Percentiles rank a stretch among this genome's conserved stretches.
Conservation (phyloP, 352 stramenopile species). For the Globisporangium perplexum region DNA sequence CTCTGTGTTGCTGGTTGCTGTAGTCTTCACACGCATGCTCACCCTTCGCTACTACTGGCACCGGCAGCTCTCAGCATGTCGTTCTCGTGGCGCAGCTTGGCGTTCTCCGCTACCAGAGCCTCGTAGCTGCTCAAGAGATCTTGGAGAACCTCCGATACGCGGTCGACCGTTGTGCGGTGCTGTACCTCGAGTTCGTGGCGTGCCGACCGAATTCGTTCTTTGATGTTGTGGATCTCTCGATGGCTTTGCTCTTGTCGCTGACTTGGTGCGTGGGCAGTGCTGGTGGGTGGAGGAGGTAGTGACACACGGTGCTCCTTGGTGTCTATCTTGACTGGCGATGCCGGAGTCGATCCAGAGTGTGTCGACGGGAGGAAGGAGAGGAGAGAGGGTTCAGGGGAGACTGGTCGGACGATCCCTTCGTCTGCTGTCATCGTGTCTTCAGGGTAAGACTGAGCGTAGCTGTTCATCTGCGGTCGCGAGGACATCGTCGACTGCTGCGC, state of each 20-base stretch:
- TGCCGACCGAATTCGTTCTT: conserved; percentile 26
- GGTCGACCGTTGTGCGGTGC: conserved; percentile 27
- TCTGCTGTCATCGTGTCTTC: not conserved
- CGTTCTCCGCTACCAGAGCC: conserved; percentile 32
- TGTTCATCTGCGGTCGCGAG: not conserved
- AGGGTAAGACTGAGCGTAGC: not conserved
- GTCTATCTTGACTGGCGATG: not conserved
- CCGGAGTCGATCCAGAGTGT: not conserved
- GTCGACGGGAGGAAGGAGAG: not conserved
- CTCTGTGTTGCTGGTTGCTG: too few species aligned
- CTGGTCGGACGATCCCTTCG: not conserved
- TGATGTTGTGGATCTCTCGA: conserved; percentile 10
- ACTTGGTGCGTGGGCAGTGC: not conserved
- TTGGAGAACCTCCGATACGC: conserved; percentile 28
- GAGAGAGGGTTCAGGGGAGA: not conserved
- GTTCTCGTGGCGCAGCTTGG: conserved; percentile 27
- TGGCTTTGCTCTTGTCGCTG: not conserved
- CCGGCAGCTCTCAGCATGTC: conserved; percentile 21
- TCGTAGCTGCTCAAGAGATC: conserved; percentile 33
- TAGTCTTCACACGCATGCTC: too few species aligned
- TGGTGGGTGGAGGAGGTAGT: not conserved
- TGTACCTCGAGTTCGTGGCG: conserved; percentile 33
- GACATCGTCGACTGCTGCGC: not conserved
- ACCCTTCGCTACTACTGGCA: not conserved
- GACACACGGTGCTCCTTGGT: not conserved